Evolutionary conservation across 2,329 filamentous ascomycete genomes (phyloP), one percentile per base, ranked within the genome.

Genomic region (Apiospora kogelbergensis): DNA sequence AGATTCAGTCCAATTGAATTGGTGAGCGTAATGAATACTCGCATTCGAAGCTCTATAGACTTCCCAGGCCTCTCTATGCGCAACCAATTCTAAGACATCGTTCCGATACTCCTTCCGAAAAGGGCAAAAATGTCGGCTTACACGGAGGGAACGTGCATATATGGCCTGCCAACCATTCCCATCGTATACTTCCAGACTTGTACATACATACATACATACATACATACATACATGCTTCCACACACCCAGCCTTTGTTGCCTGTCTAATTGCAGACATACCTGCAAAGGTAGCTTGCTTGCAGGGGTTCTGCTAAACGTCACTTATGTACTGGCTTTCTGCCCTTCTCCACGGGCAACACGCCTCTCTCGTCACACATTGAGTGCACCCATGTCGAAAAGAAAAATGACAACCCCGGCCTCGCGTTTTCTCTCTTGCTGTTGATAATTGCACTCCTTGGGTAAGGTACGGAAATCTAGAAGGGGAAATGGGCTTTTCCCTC

Each of bases 131-230:
- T 65, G 40, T 45, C 42, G 63, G 63, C 40, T 65, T 65, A 65
- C 63, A 42, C 63, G 63, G 63, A 42, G 63, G 63, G 63, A 65
- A 65, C 63, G 63, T 65, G 63, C 63, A 65, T 65, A 65, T n/a
- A 60, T 37, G 53, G 53, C 53, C 53, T 60, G 30, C 53, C 30
- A 60, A 60, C 53, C 53, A 60, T 60, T 60, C 30, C 53, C 9
- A 60, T 60, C 53, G 53, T 60, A 60, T 60, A 60, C 53, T 60
- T 60, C 53, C 30, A n/a, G 30, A n/a, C 30, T 60, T 60, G 53
- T 60, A 60, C 53, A 60, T 53, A 60, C 53, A 7, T 57, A 33
- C 30, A 60, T 60, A 17, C 53, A n/a, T 30, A 30, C 53, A 37
- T 20, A 37, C 26, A 37, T n/a, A n/a, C n/a, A 7, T 57, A 33